A percentile compares a stretch with the other conserved stretches of the same genome.
Evolutionary conservation across 441 rosid species (phyloP).

Genomic region (Brassica hybrid): DNA sequence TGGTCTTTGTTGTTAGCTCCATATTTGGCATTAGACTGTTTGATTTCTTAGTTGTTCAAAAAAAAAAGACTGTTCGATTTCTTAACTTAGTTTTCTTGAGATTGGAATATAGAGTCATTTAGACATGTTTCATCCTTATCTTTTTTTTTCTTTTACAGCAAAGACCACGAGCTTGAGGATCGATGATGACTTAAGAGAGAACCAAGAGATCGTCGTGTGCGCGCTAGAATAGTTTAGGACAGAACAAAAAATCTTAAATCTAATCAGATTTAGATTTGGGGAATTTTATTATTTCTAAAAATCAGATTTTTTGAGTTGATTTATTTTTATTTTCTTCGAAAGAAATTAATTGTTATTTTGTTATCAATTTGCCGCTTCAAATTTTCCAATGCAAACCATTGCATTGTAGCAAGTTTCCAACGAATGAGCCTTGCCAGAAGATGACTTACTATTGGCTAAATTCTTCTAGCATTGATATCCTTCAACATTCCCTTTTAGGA

Average conservation of each 20-base stretch:
- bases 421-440: too few relatives aligned
- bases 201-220: too few relatives aligned
- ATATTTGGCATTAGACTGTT: conserved; percentile 32
- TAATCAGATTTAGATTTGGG: too few relatives aligned
- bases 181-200: neutral
- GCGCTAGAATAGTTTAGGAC: too few relatives aligned
- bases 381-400: too few relatives aligned
- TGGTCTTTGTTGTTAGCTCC: conserved; percentile 22
- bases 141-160: neutral
- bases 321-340: too few relatives aligned
- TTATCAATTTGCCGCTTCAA: neutral
- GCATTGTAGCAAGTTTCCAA: too few relatives aligned
- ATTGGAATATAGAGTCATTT: neutral
- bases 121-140: neutral
- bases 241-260: too few relatives aligned
- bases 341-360: neutral
- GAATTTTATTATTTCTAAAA: too few relatives aligned
- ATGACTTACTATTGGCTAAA: too few relatives aligned
- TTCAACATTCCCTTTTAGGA: conserved; percentile 3
- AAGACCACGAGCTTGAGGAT: neutral
- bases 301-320: too few relatives aligned
- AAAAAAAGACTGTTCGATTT: conserved; percentile 4
- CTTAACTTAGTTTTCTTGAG: conserved; percentile 6
- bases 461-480: neutral
- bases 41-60: neutral